Conservation (phyloP, 2,329 filamentous ascomycete species). For the Apiospora marii region DNA sequence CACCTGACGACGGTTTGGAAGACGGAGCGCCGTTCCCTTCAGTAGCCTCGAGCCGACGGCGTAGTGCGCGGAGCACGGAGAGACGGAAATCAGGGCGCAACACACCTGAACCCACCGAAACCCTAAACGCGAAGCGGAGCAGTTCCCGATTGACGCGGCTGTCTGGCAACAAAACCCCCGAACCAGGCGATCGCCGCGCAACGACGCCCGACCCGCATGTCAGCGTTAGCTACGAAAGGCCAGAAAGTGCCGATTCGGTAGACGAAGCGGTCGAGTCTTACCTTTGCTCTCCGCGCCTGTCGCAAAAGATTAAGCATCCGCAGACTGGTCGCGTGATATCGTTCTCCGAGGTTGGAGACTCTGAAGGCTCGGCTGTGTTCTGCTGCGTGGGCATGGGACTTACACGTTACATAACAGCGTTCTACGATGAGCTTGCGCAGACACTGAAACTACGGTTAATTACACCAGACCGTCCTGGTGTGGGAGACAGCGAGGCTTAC, state of each 20-base stretch:
- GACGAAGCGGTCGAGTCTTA: conserved; percentile 89
- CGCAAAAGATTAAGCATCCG: conserved; percentile 86
- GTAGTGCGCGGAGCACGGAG: conserved; percentile 55
- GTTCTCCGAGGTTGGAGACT: conserved; percentile 95
- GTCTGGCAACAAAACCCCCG: conserved; percentile 52
- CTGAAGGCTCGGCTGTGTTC: conserved; percentile 89
- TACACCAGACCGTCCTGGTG: conserved; percentile 91
- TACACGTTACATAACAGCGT: conserved; percentile 93
- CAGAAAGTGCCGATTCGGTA: conserved; percentile 83
- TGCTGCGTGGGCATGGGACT: conserved; percentile 98
- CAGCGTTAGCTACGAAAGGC: conserved; percentile 72
- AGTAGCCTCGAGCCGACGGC: conserved; percentile 66
- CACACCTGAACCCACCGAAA: conserved; percentile 57
- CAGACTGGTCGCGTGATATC: conserved; percentile 88
- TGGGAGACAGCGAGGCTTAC: conserved; percentile 90
- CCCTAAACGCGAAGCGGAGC: conserved; percentile 58
- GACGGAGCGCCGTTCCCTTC: conserved; percentile 76
- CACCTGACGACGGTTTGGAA: conserved; percentile 50
- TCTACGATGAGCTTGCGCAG: conserved; percentile 93
- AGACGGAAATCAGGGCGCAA: conserved; percentile 56
- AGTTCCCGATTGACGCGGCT: conserved; percentile 66
- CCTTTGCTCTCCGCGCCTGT: conserved; percentile 81
- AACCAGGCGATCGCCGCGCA: conserved; percentile 36
- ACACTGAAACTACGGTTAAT: conserved; percentile 90
- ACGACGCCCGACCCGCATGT: conserved; percentile 52